Evolutionary conservation across 1,284 basidiomycete genomes (phyloP).

Genomic region (Gymnopus androsaceus): DNA sequence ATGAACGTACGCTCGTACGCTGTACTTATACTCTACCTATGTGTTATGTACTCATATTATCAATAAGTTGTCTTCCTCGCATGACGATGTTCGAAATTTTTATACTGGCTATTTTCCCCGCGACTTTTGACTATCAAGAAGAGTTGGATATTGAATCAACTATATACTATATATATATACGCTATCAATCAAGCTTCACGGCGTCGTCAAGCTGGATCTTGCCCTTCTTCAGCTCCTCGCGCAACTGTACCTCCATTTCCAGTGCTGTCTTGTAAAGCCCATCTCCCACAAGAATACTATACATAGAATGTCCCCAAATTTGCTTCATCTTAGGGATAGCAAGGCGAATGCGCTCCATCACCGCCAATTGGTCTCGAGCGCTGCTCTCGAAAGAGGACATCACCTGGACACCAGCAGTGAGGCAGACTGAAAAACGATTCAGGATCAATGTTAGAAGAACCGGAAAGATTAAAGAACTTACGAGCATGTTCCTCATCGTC

Average conservation of each 20-base stretch:
- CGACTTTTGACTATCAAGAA: too few species aligned
- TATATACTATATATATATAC: too few species aligned
- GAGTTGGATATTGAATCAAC: too few species aligned
- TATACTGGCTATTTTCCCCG: too few species aligned
- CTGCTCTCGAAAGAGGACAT: slow-evolving; percentile 24
- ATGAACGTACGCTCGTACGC: too few species aligned
- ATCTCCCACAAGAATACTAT: background rate
- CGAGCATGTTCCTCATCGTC: slow-evolving; percentile 38
- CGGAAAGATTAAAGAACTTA: slow-evolving; percentile 13
- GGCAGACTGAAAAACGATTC: background rate
- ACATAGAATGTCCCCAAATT: slow-evolving; percentile 27
- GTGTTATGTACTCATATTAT: too few species aligned
- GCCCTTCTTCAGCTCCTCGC: too few species aligned
- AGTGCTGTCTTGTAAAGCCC: background rate
- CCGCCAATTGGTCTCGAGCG: slow-evolving; percentile 20
- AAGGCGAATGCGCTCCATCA: slow-evolving; percentile 25
- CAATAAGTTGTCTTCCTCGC: too few species aligned
- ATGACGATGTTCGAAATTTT: too few species aligned
- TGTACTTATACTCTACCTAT: too few species aligned
- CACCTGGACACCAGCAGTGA: slow-evolving; percentile 16
- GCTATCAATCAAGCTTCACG: too few species aligned
- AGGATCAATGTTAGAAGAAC: background rate
- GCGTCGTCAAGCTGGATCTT: too few species aligned
- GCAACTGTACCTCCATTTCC: background rate
- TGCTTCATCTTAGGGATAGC: slow-evolving; percentile 26